A percentile compares a stretch with the other conserved stretches of the same genome.
phyloP scores from a whole-genome alignment of 192 early-diverging fungal genomes.

The Thamnidium elegans region DNA sequence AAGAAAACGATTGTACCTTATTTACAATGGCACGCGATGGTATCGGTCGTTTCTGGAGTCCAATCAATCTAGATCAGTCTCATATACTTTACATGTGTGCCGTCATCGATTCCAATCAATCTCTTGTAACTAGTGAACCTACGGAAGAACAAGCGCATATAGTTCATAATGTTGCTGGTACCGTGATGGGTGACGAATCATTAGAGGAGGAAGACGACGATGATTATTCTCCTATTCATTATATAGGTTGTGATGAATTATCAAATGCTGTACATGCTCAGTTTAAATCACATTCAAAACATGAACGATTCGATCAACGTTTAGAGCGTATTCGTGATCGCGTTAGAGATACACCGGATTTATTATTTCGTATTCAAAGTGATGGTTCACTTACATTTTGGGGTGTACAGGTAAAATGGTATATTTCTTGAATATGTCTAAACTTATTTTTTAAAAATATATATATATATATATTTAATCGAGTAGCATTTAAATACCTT shows the following conservation, averaged over 20 bases:
- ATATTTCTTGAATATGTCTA: too few species aligned
- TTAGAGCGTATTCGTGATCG: conserved; percentile 55
- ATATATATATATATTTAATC: too few species aligned
- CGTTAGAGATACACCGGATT: conserved; percentile 70
- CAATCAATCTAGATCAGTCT: conserved; percentile 43
- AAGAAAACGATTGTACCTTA: conserved; percentile 35
- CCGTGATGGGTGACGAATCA: not conserved
- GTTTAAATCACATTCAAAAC: conserved; percentile 13
- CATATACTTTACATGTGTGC: conserved; percentile 64
- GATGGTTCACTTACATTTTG: conserved; percentile 76
- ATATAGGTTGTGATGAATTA: conserved; percentile 54
- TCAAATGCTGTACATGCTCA: conserved; percentile 36
- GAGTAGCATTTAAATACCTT: conserved; percentile 60
- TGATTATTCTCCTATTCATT: conserved; percentile 56
- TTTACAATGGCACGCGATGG: conserved; percentile 70
- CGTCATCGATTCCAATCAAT: conserved; percentile 65
- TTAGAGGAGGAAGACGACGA: conserved; percentile 8
- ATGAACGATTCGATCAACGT: conserved; percentile 37
- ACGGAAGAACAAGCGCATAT: conserved; percentile 2
- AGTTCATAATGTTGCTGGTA: not conserved
- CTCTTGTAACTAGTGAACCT: conserved; percentile 40
- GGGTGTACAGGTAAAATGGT: conserved; percentile 79
- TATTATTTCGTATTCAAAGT: conserved; percentile 67
- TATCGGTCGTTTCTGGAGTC: conserved; percentile 70
- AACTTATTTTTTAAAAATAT: too few species aligned